Percentiles rank a stretch among this genome's conserved stretches.
Evolutionary conservation across 2,329 filamentous ascomycete genomes (phyloP).

Genomic region (Botrytis fabae): DNA sequence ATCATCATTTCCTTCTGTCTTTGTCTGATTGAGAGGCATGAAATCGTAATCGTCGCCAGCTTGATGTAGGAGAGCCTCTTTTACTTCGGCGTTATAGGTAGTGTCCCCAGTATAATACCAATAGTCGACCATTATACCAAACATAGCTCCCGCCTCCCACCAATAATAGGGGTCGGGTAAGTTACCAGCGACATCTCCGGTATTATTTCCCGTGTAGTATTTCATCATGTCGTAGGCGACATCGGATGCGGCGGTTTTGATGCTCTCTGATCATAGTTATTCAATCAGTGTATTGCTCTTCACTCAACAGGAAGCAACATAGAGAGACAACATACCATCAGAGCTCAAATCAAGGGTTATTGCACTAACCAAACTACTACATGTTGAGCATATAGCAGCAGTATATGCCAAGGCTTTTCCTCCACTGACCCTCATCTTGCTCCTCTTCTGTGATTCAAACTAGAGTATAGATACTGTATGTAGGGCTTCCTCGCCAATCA

Average conservation of each 20-base stretch:
- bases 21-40: conserved; percentile 71
- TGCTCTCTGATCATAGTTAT: conserved; percentile 31
- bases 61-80: conserved; percentile 69
- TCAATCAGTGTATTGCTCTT: not conserved
- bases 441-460: not conserved
- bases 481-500: not conserved
- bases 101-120: conserved; percentile 78
- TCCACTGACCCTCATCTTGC: conserved; percentile 22
- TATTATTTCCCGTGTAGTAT: conserved; percentile 52
- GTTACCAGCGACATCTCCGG: conserved; percentile 53
- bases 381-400: conserved; percentile 22
- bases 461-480: not conserved
- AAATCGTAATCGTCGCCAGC: conserved; percentile 70
- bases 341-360: conserved; percentile 21
- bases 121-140: conserved; percentile 73
- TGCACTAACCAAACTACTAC: conserved; percentile 17
- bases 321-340: conserved; percentile 12
- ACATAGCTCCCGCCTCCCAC: conserved; percentile 68
- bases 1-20: conserved; percentile 65
- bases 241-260: conserved; percentile 40
- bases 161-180: conserved; percentile 42
- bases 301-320: not conserved
- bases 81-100: conserved; percentile 62
- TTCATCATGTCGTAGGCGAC: conserved; percentile 51
- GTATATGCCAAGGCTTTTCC: conserved; percentile 23